Conservation (phyloP, 202 grass and related monocot species). For the Eragrostis tef region DNA sequence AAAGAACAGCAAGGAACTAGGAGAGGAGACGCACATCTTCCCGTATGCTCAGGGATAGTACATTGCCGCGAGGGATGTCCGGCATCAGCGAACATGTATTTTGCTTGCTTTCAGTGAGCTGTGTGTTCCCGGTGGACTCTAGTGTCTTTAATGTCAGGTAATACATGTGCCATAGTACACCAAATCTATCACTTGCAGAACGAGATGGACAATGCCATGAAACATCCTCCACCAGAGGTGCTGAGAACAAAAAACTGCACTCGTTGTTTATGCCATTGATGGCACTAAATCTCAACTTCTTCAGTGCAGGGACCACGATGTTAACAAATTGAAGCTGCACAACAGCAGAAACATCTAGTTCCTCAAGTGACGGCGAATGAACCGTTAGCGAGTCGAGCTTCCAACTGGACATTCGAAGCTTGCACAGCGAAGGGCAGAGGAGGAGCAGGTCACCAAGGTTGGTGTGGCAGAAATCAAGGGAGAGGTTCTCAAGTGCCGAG, state of each 20-base stretch:
- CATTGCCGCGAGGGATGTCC: no score
- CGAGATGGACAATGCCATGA: neutral
- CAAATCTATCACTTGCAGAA: no score
- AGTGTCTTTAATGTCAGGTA: neutral
- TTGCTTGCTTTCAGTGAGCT: no score
- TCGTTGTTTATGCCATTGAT: neutral
- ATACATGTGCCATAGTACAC: neutral
- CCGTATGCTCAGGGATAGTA: no score
- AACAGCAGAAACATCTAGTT: neutral
- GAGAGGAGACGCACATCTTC: no score
- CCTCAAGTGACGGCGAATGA: neutral
- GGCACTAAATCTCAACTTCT: neutral
- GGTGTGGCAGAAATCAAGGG: neutral
- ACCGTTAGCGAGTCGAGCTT: neutral
- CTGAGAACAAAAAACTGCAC: neutral
- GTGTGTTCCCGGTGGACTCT: no score
- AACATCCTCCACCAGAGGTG: neutral
- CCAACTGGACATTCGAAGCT: neutral
- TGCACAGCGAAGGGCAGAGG: neutral
- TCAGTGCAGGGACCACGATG: neutral
- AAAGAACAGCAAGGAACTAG: no score
- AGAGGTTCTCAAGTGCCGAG: neutral
- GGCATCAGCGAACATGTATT: no score
- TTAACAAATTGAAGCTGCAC: neutral
- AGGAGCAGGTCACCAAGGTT: no score